These are phyloP conservation scores for Myxozyma geophila DNA, from an alignment of 805 yeast genomes.

Conservation along the genomic window DNA sequence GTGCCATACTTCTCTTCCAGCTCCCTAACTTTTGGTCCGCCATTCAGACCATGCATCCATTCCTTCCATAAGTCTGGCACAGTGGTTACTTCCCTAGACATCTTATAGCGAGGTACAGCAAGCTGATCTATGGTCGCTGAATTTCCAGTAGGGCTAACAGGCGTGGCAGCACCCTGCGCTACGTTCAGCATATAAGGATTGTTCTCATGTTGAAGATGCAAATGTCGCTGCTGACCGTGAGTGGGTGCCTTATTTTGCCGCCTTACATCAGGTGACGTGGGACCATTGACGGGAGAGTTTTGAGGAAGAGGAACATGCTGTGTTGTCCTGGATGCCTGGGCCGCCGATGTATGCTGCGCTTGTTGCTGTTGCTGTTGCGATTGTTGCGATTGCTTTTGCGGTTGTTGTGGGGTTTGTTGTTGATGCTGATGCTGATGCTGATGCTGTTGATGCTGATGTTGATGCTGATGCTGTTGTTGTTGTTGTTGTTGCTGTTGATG, in stretches of 20 bases:
- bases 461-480: conserved; percentile 16
- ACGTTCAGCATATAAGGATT: conserved; percentile 23
- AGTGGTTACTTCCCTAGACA: conserved; percentile 27
- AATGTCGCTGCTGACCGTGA: conserved; percentile 23
- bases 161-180: not conserved
- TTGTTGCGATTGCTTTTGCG: conserved; percentile 6
- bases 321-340: not conserved
- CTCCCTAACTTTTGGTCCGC: conserved; percentile 31
- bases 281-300: conserved; percentile 4
- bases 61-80: conserved; percentile 35
- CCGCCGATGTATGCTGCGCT: not conserved
- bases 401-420: conserved; percentile 11
- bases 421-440: conserved; percentile 17
- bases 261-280: conserved; percentile 7
- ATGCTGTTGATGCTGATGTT: conserved; percentile 10
- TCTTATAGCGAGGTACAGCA: conserved; percentile 27
- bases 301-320: conserved; percentile 8
- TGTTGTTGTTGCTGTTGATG: conserved; percentile 17
- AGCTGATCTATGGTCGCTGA: conserved; percentile 10
- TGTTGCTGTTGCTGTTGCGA: conserved; percentile 12
- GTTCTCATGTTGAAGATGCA: conserved; percentile 26
- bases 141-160: conserved; percentile 9
- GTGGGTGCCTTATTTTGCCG: conserved; percentile 29
- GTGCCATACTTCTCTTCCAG: conserved; percentile 33
- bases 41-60: conserved; percentile 33